Percentiles rank a stretch among this genome's conserved stretches.
Evolutionary conservation across 208 protist genomes (phyloP).

Genomic region (Baffinella frigidus): DNA sequence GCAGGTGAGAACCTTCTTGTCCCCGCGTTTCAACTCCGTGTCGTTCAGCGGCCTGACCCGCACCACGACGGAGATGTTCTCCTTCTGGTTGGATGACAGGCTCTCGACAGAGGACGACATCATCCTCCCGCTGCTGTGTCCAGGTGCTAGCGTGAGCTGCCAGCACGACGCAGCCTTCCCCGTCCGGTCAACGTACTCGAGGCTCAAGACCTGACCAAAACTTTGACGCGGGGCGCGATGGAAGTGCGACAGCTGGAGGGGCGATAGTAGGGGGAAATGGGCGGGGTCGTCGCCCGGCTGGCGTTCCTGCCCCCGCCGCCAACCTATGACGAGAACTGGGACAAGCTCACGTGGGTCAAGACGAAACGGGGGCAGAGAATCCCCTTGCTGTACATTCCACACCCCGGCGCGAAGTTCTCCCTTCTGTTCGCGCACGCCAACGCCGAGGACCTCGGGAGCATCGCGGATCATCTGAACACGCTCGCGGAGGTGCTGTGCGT

Average conservation of each 20-base stretch:
- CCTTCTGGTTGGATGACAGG: no score
- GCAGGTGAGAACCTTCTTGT: slow-evolving; percentile 35
- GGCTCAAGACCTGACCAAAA: no score
- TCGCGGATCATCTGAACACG: slow-evolving; percentile 36
- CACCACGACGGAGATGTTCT: slow-evolving; percentile 65
- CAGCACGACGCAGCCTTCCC: no score
- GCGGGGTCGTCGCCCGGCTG: slow-evolving; percentile 8
- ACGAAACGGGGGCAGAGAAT: slow-evolving; percentile 33
- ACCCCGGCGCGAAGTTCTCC: slow-evolving; percentile 16
- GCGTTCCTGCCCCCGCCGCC: slow-evolving; percentile 18
- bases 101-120: no score
- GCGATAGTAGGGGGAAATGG: no score
- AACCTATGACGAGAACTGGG: slow-evolving; percentile 46
- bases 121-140: no score
- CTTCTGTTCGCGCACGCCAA: slow-evolving; percentile 51
- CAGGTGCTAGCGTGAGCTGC: no score
- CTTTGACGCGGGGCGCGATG: no score
- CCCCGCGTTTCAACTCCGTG: slow-evolving; percentile 47
- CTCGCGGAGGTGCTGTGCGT: slow-evolving; percentile 21
- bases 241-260: no score
- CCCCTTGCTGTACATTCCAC: neutral
- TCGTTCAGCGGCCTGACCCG: slow-evolving; percentile 67
- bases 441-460: slow-evolving; percentile 19
- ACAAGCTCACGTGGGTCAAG: slow-evolving; percentile 4
- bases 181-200: no score